Evolutionary conservation across 306 rosid species (phyloP).

Genomic region (Potentilla sterilis): DNA sequence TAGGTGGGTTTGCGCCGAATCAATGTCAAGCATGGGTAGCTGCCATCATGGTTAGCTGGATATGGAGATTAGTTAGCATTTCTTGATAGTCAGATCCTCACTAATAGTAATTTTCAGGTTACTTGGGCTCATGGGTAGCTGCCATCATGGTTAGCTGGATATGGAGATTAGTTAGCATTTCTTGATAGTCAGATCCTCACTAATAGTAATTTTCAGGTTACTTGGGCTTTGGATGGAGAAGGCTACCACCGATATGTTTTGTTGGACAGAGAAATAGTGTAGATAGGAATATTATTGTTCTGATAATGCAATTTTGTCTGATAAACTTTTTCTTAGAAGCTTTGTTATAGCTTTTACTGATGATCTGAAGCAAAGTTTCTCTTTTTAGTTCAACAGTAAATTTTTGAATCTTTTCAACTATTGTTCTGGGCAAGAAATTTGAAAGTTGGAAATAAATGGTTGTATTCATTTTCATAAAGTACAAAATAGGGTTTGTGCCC

Average conservation of each 20-base stretch:
- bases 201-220: neutral
- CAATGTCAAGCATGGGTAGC: neutral
- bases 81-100: neutral
- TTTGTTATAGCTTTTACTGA: neutral
- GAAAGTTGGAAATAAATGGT: neutral
- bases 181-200: neutral
- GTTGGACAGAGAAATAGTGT: neutral
- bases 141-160: neutral
- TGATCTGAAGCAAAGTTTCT: neutral
- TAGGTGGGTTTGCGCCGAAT: neutral
- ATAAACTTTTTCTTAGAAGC: neutral
- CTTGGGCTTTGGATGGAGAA: too few relatives aligned
- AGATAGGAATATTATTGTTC: neutral
- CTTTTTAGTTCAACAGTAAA: neutral
- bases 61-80: neutral
- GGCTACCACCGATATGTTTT: too few relatives aligned
- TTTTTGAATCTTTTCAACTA: neutral
- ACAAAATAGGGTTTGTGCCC: neutral
- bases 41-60: neutral
- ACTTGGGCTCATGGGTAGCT: neutral
- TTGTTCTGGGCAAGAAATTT: neutral
- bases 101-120: neutral
- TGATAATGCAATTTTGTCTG: neutral
- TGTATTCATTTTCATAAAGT: neutral
- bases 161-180: neutral